These are phyloP conservation scores for Mrakia gelida DNA, from an alignment of 768 basidiomycete genomes.

Conservation along the genomic window DNA sequence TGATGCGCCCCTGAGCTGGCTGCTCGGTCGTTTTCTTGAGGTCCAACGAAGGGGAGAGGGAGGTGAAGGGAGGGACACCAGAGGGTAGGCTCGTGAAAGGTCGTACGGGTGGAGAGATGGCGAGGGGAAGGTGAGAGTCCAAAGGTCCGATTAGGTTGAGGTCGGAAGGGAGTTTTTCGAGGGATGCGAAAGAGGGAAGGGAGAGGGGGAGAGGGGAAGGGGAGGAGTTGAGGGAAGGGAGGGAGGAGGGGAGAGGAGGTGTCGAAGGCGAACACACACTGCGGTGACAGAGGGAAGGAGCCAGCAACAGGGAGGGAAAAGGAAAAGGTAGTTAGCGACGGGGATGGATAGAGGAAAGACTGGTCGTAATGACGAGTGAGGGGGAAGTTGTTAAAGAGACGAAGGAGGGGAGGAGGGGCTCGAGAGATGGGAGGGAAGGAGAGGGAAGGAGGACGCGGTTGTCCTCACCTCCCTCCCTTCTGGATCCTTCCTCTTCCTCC, in stretches of 20 bases:
- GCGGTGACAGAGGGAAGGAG: neutral
- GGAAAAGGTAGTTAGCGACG: neutral
- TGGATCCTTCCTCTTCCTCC: too few species aligned
- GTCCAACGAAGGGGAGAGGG: slow-evolving; percentile 6
- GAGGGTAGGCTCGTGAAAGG: neutral
- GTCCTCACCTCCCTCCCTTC: too few species aligned
- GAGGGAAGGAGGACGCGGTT: too few species aligned
- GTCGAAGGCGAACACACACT: neutral
- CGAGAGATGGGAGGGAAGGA: too few species aligned
- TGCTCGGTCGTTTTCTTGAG: neutral
- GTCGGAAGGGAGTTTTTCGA: neutral
- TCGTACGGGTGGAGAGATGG: neutral
- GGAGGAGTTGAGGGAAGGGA: neutral
- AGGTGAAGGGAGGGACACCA: neutral
- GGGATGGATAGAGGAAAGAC: too few species aligned
- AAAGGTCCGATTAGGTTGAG: too few species aligned
- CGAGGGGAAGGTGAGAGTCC: neutral
- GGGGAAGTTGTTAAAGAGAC: too few species aligned
- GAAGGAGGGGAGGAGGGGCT: too few species aligned
- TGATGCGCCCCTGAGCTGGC: slow-evolving; percentile 6
- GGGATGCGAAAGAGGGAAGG: neutral
- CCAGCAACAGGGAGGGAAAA: neutral
- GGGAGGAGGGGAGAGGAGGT: neutral
- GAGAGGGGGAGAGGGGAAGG: neutral
- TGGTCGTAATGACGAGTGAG: too few species aligned